Evolutionary conservation across 768 basidiomycete genomes (phyloP).

Genomic region (Tricholoma saponaceum): DNA sequence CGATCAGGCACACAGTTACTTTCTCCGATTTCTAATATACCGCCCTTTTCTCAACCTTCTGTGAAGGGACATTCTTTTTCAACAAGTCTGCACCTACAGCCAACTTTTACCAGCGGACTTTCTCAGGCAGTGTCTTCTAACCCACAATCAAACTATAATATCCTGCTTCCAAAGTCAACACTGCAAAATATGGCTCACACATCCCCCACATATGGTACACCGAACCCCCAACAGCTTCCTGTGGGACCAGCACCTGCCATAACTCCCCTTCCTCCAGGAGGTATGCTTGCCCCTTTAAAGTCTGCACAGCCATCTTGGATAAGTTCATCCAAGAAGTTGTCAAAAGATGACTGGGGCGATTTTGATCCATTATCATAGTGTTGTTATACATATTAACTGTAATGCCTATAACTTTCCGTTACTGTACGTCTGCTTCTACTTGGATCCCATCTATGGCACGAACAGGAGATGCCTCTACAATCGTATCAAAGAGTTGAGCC

Average conservation of each 20-base stretch:
- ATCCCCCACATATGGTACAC: neutral
- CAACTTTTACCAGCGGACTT: neutral
- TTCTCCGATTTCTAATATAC: neutral
- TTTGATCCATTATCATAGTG: constrained; percentile 70
- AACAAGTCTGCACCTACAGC: neutral
- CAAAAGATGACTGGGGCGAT: constrained; percentile 74
- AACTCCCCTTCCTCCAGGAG: constrained; percentile 33
- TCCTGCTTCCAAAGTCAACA: neutral
- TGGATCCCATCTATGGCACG: constrained; percentile 38
- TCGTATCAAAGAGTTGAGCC: constrained; percentile 39
- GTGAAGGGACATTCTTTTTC: neutral
- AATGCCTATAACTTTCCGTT: constrained; percentile 4
- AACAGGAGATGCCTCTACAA: constrained; percentile 50
- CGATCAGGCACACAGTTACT: neutral
- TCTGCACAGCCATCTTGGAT: constrained; percentile 49
- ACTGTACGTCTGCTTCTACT: constrained; percentile 32
- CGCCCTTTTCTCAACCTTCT: neutral
- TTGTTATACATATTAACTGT: constrained; percentile 5
- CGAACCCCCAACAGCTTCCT: neutral
- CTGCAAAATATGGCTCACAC: neutral
- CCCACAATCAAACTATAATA: neutral
- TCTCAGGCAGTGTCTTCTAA: neutral
- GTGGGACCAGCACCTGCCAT: constrained; percentile 12
- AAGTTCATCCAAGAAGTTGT: constrained; percentile 37
- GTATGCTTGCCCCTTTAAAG: constrained; percentile 60